A percentile compares a stretch with the other conserved stretches of the same genome.
Evolutionary conservation across 257 asterid genomes (phyloP).

Genomic region (Jasminum sambac): DNA sequence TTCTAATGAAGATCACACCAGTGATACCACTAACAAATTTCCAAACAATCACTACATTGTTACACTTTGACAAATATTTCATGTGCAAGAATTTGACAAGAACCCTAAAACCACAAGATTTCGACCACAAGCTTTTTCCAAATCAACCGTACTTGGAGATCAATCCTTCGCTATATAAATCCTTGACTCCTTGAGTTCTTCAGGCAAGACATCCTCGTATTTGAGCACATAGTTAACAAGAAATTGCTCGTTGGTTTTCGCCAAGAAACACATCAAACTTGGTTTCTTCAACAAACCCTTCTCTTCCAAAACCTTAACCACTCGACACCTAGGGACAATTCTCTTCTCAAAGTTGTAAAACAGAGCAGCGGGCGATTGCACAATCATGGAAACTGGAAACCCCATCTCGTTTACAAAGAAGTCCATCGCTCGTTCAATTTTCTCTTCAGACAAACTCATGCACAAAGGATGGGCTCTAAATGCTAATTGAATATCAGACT

Average conservation of each 20-base stretch:
- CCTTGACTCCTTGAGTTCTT: background rate
- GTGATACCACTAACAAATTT: no score
- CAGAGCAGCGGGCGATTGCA: conserved; percentile 5
- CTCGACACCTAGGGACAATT: conserved; percentile 15
- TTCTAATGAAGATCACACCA: no score
- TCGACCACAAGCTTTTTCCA: background rate
- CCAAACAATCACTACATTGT: no score
- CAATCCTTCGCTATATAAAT: background rate
- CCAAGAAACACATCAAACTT: background rate
- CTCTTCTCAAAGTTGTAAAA: conserved; percentile 16
- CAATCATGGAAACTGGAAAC: background rate
- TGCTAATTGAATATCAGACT: conserved; percentile 3
- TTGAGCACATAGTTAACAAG: conserved; percentile 7
- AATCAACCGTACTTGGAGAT: background rate
- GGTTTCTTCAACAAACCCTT: background rate
- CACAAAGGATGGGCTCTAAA: conserved; percentile 12
- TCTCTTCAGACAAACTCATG: conserved; percentile 10
- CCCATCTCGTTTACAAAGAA: conserved; percentile 14
- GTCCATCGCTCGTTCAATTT: conserved; percentile 8
- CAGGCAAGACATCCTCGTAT: background rate
- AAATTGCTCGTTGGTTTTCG: background rate
- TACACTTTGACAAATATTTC: no score
- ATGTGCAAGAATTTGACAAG: background rate
- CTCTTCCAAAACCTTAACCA: conserved; percentile 1
- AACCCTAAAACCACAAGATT: background rate